phyloP scores from a whole-genome alignment of 2,329 filamentous ascomycete genomes.

The Fusarium secorum region DNA sequence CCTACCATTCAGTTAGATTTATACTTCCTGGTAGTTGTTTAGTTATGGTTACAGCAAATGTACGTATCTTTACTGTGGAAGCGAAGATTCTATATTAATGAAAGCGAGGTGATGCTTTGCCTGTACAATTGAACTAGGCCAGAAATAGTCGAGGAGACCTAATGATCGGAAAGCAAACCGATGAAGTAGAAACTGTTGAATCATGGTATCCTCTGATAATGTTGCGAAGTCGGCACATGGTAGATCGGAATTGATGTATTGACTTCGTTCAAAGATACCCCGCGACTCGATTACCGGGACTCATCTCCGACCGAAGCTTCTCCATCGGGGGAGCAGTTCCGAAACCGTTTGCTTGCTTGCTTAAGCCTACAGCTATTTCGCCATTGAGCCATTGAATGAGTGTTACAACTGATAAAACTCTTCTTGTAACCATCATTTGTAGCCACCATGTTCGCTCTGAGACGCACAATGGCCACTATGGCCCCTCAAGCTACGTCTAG shows the following conservation, averaged over 20 bases:
- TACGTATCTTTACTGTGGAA: not conserved
- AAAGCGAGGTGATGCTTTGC: not conserved
- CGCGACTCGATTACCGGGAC: conserved; percentile 14
- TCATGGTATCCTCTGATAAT: not conserved
- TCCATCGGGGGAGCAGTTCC: conserved; percentile 34
- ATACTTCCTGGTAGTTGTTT: not conserved
- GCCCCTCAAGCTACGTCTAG: conserved; percentile 53
- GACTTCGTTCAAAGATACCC: not conserved
- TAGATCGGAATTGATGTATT: not conserved
- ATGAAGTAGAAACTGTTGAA: not conserved
- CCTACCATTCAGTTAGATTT: not conserved
- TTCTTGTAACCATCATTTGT: not conserved
- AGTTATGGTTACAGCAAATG: not conserved
- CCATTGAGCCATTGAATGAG: not conserved
- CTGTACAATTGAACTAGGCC: not conserved
- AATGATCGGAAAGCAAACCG: not conserved
- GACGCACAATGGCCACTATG: conserved; percentile 50
- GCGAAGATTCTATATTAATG: not conserved
- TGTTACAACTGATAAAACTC: not conserved
- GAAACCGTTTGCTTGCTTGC: conserved; percentile 19
- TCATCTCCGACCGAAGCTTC: conserved; percentile 41
- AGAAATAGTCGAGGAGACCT: not conserved
- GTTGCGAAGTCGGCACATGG: conserved; percentile 14
- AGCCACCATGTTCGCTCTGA: conserved; percentile 48
- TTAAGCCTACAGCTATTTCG: conserved; percentile 5